These are phyloP conservation scores for Colletotrichum echinochloae DNA, from an alignment of 2,329 filamentous ascomycete genomes.

Conservation along the genomic window DNA sequence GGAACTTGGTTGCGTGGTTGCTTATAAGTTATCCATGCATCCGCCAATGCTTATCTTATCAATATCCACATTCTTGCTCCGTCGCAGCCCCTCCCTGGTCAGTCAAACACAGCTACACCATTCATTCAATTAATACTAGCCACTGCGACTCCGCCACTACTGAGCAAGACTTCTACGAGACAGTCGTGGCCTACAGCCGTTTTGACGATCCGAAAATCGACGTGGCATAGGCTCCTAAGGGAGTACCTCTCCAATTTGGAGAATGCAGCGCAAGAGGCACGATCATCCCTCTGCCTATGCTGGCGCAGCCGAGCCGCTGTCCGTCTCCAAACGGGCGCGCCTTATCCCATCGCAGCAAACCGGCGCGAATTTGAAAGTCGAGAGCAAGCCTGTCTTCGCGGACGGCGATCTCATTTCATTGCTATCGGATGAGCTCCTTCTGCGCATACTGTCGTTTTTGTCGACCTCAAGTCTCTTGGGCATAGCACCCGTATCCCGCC, in stretches of 20 bases:
- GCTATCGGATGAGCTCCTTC: slow-evolving; percentile 87
- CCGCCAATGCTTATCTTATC: slow-evolving; percentile 7
- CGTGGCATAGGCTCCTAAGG: not conserved
- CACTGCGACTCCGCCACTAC: not conserved
- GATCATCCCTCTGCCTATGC: not conserved
- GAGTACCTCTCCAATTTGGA: not conserved
- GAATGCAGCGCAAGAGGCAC: slow-evolving; percentile 20
- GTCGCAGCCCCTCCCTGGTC: not conserved
- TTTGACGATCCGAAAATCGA: not conserved
- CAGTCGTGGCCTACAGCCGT: not conserved
- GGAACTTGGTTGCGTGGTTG: not conserved
- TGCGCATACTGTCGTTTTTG: slow-evolving; percentile 86
- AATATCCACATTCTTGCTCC: not conserved
- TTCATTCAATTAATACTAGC: not conserved
- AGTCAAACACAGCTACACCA: not conserved
- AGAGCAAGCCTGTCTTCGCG: slow-evolving; percentile 6
- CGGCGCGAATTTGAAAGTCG: not conserved
- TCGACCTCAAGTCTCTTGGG: slow-evolving; percentile 74
- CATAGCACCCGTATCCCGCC: slow-evolving; percentile 75
- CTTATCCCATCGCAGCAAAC: slow-evolving; percentile 2
- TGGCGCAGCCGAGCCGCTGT: not conserved
- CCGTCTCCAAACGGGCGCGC: slow-evolving; percentile 4
- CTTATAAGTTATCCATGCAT: not conserved
- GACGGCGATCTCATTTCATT: slow-evolving; percentile 72
- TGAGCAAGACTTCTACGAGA: not conserved